A percentile compares a stretch with the other conserved stretches of the same genome.
These are phyloP conservation scores for Ceratocystis diversiconidia DNA, from an alignment of 2,329 filamentous ascomycete genomes.

Conservation along the genomic window DNA sequence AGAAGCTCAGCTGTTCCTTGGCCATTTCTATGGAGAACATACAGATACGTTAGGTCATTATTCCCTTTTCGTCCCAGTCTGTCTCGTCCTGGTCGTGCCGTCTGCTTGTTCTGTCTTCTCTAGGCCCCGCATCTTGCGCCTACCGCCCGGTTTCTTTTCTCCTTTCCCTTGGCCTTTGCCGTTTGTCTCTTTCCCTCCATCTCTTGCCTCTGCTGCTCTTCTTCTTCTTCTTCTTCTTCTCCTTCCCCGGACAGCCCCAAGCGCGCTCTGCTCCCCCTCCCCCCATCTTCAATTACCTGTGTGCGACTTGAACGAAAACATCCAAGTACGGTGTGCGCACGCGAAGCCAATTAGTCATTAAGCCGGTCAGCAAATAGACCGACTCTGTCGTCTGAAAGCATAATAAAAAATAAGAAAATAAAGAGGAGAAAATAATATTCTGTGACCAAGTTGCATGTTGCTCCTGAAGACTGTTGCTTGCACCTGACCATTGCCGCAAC, in stretches of 20 bases:
- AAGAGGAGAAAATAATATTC: too few relatives aligned
- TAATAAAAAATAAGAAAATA: too few relatives aligned
- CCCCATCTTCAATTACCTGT: too few relatives aligned
- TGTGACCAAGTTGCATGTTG: not conserved
- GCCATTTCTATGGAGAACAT: too few relatives aligned
- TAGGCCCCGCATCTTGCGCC: not conserved
- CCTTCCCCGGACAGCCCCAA: not conserved
- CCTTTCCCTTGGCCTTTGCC: not conserved
- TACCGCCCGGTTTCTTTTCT: not conserved
- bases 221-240: not conserved
- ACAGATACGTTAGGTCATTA: too few relatives aligned
- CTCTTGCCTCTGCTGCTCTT: not conserved
- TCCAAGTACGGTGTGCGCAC: too few relatives aligned
- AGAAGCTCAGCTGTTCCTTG: too few relatives aligned
- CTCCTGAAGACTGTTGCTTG: not conserved
- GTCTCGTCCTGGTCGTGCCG: not conserved
- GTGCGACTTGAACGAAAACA: too few relatives aligned
- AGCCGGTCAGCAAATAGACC: too few relatives aligned
- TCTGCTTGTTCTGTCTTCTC: not conserved
- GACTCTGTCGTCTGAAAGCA: too few relatives aligned
- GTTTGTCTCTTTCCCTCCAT: not conserved
- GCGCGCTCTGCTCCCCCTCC: not conserved
- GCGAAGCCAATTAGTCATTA: too few relatives aligned
- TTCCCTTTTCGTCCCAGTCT: too few relatives aligned
- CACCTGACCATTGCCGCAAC: not conserved